Conservation (phyloP, 306 rosid genomes). For the Castanospermum australe region DNA sequence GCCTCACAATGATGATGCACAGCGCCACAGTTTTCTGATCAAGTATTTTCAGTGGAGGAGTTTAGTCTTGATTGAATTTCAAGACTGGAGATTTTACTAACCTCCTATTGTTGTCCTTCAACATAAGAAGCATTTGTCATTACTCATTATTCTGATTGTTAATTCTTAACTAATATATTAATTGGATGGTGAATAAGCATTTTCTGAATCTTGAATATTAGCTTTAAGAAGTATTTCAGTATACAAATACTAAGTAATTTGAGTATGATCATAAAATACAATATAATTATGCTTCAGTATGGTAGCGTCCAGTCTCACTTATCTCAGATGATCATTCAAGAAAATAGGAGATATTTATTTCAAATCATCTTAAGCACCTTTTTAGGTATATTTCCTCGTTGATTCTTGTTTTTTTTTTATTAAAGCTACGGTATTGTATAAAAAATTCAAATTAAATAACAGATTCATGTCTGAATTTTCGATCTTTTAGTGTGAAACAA, state of each 20-base stretch:
- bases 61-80: not conserved
- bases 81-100: not conserved
- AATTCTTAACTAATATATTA: not conserved
- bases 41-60: not conserved
- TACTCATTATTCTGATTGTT: not conserved
- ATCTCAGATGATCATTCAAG: not conserved
- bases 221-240: not conserved
- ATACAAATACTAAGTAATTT: not conserved
- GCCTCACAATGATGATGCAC: not conserved
- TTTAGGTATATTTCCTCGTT: not conserved
- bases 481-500: slow-evolving; percentile 6
- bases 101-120: not conserved
- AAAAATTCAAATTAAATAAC: not conserved
- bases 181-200: not conserved
- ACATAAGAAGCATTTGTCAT: not conserved
- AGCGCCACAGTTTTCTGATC: not conserved
- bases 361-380: not conserved
- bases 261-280: not conserved
- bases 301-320: not conserved
- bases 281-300: not conserved
- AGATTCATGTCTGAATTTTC: not conserved
- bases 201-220: not conserved
- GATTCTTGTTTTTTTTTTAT: not conserved
- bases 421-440: not conserved
- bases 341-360: not conserved